Evolutionary conservation across 805 yeast species (phyloP).

Genomic region (Spathaspora arborariae): DNA sequence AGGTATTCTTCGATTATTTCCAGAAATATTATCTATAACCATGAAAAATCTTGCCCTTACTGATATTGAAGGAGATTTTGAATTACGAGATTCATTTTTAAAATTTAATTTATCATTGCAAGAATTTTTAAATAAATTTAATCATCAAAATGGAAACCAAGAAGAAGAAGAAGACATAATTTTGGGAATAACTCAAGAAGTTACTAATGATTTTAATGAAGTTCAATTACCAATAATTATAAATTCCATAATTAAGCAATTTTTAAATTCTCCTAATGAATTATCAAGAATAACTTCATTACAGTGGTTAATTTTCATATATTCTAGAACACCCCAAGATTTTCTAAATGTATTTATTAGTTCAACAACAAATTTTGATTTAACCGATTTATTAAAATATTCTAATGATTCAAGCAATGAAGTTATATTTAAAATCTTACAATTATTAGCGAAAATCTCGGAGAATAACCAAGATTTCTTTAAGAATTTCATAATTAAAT

Average conservation of each 20-base stretch:
- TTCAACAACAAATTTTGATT: conserved; percentile 37
- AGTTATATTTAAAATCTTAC: conserved; percentile 71
- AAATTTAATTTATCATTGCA: conserved; percentile 33
- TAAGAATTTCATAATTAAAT: conserved; percentile 66
- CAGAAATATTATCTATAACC: conserved; percentile 68
- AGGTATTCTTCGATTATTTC: conserved; percentile 69
- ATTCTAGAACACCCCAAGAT: conserved; percentile 50
- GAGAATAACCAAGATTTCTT: conserved; percentile 75
- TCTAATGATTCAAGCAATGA: conserved; percentile 65
- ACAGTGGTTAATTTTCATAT: conserved; percentile 86
- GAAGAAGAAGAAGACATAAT: conserved; percentile 27
- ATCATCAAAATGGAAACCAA: conserved; percentile 7
- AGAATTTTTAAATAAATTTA: conserved; percentile 27
- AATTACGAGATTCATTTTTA: conserved; percentile 33
- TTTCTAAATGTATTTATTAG: conserved; percentile 21
- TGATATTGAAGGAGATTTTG: conserved; percentile 34
- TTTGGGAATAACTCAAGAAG: conserved; percentile 38
- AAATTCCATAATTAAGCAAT: conserved; percentile 66
- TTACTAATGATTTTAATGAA: conserved; percentile 39
- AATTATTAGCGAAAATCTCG: conserved; percentile 69
- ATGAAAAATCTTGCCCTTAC: conserved; percentile 40
- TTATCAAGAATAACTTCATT: conserved; percentile 78
- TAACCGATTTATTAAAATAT: conserved; percentile 74
- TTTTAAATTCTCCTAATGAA: conserved; percentile 49
- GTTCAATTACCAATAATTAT: conserved; percentile 49